phyloP scores from a whole-genome alignment of 148 eudicot genomes.

The Salicornia ramosissima region DNA sequence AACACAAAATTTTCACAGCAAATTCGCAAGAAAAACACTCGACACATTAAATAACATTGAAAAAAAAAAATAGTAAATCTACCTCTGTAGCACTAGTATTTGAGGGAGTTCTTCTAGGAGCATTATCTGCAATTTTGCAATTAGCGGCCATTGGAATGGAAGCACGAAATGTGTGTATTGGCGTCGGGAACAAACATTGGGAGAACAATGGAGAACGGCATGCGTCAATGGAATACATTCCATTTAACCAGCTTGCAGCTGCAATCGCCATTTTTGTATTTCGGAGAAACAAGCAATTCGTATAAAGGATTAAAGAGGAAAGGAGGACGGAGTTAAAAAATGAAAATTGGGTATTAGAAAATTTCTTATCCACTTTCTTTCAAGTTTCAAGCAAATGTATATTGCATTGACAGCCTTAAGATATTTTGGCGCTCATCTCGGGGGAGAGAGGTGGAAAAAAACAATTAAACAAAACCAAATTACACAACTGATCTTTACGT shows the following conservation, averaged over 20 bases:
- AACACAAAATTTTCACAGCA: background rate
- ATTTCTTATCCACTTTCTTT: too few species aligned
- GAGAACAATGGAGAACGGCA: constrained; percentile 22
- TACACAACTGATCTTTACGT: too few species aligned
- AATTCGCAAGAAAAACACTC: background rate
- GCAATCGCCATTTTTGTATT: constrained; percentile 19
- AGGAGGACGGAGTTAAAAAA: background rate
- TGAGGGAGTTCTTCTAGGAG: background rate
- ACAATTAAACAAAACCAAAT: too few species aligned
- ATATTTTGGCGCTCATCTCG: too few species aligned
- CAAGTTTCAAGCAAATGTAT: too few species aligned
- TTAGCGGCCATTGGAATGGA: constrained; percentile 8
- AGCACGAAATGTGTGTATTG: constrained; percentile 8
- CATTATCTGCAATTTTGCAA: background rate
- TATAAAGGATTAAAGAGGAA: background rate
- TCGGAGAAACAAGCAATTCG: background rate
- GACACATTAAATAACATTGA: background rate
- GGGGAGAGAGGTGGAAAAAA: too few species aligned
- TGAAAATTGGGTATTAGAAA: too few species aligned
- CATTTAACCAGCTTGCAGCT: constrained; percentile 21
- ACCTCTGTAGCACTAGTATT: constrained; percentile 12
- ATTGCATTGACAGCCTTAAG: too few species aligned
- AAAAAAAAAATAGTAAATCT: background rate
- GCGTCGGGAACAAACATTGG: background rate
- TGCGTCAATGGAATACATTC: constrained; percentile 15